These are phyloP conservation scores for Daedalea quercina DNA, from an alignment of 768 basidiomycete genomes.

Conservation along the genomic window DNA sequence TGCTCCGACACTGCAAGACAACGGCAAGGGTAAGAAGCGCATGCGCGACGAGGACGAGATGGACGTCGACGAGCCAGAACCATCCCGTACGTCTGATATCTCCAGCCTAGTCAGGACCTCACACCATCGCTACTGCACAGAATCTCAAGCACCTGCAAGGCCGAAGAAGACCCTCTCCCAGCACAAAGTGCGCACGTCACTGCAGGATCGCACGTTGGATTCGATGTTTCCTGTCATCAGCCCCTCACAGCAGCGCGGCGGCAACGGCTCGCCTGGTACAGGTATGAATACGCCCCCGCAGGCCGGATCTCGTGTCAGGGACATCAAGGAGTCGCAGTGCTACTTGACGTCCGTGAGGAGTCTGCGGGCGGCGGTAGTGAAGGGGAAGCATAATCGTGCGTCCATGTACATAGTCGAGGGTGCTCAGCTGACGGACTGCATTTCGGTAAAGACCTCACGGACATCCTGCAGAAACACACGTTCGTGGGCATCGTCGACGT, in stretches of 20 bases:
- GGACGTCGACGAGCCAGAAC: conserved; percentile 2
- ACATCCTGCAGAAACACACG: conserved; percentile 80
- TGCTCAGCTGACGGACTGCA: not conserved
- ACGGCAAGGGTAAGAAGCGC: conserved; percentile 30
- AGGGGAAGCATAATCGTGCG: conserved; percentile 67
- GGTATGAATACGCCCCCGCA: conserved; percentile 37
- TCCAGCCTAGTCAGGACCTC: not conserved
- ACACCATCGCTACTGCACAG: not conserved
- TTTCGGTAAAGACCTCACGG: conserved; percentile 54
- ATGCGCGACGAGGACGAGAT: conserved; percentile 17
- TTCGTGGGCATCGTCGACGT: conserved; percentile 91
- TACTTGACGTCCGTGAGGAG: conserved; percentile 66
- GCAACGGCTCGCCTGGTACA: conserved; percentile 4
- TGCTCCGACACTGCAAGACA: conserved; percentile 28
- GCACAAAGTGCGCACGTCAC: conserved; percentile 88
- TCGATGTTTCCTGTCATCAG: conserved; percentile 80
- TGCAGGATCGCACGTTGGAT: conserved; percentile 84
- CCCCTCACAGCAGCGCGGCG: conserved; percentile 10
- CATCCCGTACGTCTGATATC: not conserved
- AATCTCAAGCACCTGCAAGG: conserved; percentile 16
- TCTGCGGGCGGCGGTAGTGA: conserved; percentile 52
- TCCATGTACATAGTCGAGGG: conserved; percentile 1
- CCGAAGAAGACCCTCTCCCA: conserved; percentile 61
- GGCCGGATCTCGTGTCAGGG: conserved; percentile 26
- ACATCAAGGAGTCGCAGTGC: conserved; percentile 73